Percentiles rank a stretch among this genome's conserved stretches.
Evolutionary conservation across 768 basidiomycete species (phyloP).

Genomic region (Botryobasidium botryosum): DNA sequence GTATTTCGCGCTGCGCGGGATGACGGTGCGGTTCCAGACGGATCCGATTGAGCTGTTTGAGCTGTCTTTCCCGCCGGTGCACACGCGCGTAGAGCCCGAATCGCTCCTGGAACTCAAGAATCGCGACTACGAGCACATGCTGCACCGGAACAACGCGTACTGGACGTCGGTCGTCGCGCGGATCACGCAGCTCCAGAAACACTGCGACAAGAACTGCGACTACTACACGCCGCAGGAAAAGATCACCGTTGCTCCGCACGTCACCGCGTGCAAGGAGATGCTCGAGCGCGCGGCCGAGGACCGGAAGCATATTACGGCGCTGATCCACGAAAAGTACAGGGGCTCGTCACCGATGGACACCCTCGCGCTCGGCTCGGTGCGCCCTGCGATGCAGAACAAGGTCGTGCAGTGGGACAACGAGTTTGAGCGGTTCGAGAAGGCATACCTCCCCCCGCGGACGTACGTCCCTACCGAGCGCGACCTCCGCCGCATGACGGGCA

Average conservation of each 20-base stretch:
- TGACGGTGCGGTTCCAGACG: conserved; percentile 78
- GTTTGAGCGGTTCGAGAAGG: conserved; percentile 54
- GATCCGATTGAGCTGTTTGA: conserved; percentile 73
- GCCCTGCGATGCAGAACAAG: conserved; percentile 76
- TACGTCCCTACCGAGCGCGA: conserved; percentile 34
- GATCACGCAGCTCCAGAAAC: conserved; percentile 12
- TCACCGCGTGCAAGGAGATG: conserved; percentile 31
- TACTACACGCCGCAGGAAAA: conserved; percentile 29
- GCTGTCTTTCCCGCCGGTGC: conserved; percentile 75
- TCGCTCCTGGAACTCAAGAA: conserved; percentile 83
- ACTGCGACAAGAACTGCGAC: too few relatives aligned
- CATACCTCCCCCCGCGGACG: conserved; percentile 7
- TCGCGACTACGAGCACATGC: conserved; percentile 63
- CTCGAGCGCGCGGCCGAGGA: conserved; percentile 53
- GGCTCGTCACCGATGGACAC: conserved; percentile 72
- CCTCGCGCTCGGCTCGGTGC: conserved; percentile 69
- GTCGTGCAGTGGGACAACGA: conserved; percentile 96
- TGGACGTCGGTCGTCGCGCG: conserved; percentile 27
- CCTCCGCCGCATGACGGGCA: conserved; percentile 19
- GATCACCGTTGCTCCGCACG: conserved; percentile 9
- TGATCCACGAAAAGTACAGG: conserved; percentile 67
- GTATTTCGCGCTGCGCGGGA: conserved; percentile 69
- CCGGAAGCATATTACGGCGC: conserved; percentile 44
- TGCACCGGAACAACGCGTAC: conserved; percentile 42
- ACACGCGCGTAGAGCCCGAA: conserved; percentile 72